Percentiles rank a stretch among this genome's conserved stretches.
These are phyloP conservation scores for Cladosporium oxysporum DNA, from an alignment of 2,329 filamentous ascomycete species.

Conservation along the genomic window DNA sequence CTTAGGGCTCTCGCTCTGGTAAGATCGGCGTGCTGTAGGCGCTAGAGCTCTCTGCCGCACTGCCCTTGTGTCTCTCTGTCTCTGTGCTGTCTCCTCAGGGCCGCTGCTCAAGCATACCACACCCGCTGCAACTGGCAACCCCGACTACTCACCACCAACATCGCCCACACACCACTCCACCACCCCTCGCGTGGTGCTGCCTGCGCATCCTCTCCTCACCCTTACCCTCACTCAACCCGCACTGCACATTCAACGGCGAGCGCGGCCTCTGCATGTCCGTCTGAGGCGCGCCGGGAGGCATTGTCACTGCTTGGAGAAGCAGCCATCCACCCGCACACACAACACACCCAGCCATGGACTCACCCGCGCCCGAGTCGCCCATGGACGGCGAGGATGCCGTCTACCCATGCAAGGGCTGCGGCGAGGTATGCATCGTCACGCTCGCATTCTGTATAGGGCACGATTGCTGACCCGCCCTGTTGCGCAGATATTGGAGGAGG, in stretches of 20 bases:
- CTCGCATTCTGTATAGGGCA: conserved; percentile 12
- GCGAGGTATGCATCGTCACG: conserved; percentile 63
- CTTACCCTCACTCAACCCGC: neutral
- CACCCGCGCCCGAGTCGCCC: conserved; percentile 62
- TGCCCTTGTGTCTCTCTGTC: neutral
- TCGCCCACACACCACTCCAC: neutral
- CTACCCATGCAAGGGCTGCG: conserved; percentile 90
- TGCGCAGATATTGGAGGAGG: conserved; percentile 88
- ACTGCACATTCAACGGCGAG: neutral
- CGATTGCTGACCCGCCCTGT: conserved; percentile 14
- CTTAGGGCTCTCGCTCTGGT: neutral
- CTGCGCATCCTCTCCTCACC: neutral
- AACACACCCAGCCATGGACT: conserved; percentile 43
- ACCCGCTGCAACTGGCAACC: neutral
- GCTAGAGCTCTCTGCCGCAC: neutral
- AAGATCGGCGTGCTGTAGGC: neutral
- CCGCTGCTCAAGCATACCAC: neutral
- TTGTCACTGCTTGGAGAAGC: conserved; percentile 8
- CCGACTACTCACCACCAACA: neutral
- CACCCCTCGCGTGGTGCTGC: neutral
- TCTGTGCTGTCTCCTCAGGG: neutral
- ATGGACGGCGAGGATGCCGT: conserved; percentile 77
- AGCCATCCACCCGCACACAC: neutral
- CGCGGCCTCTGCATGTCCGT: conserved; percentile 12
- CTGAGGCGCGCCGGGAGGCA: conserved; percentile 19